phyloP scores from a whole-genome alignment of 2,329 filamentous ascomycete species.

The Talaromyces marneffei region DNA sequence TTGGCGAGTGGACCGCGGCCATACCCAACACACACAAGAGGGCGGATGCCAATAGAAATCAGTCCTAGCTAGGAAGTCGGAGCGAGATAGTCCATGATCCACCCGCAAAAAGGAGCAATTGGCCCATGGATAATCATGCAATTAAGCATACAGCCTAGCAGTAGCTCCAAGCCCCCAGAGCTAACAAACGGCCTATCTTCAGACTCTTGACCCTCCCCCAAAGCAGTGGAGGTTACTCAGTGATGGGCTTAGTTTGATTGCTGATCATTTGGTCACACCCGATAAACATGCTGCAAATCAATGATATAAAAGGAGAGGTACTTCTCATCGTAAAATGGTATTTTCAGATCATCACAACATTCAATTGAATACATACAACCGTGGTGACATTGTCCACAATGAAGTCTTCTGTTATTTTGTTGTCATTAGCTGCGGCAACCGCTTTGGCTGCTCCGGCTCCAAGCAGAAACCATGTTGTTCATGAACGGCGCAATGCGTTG shows the following conservation, averaged over 20 bases:
- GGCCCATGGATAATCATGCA: background rate
- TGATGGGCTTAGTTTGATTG: background rate
- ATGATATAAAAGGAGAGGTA: background rate
- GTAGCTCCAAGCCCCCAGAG: background rate
- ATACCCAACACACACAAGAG: background rate
- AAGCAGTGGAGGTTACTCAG: background rate
- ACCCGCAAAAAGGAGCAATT: background rate
- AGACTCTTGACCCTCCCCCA: background rate
- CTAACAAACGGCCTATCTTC: background rate
- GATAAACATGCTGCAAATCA: background rate
- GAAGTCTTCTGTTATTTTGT: slow-evolving; percentile 21
- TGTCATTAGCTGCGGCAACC: slow-evolving; percentile 17
- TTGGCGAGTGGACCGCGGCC: background rate
- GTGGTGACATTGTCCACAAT: slow-evolving; percentile 15
- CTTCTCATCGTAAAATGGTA: background rate
- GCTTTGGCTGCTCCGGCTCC: slow-evolving; percentile 22
- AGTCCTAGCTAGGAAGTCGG: background rate
- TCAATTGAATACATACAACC: background rate
- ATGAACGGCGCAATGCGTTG: slow-evolving; percentile 27
- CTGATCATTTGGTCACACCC: background rate
- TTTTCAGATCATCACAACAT: background rate
- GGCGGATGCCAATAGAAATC: background rate
- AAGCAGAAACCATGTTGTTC: slow-evolving; percentile 22
- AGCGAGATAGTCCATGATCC: background rate
- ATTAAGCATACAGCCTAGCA: background rate